Evolutionary conservation across 228 moss, liverwort and hornwort species (phyloP), one percentile per base, ranked within the genome.

Genomic region (Sphagnum fallax): DNA sequence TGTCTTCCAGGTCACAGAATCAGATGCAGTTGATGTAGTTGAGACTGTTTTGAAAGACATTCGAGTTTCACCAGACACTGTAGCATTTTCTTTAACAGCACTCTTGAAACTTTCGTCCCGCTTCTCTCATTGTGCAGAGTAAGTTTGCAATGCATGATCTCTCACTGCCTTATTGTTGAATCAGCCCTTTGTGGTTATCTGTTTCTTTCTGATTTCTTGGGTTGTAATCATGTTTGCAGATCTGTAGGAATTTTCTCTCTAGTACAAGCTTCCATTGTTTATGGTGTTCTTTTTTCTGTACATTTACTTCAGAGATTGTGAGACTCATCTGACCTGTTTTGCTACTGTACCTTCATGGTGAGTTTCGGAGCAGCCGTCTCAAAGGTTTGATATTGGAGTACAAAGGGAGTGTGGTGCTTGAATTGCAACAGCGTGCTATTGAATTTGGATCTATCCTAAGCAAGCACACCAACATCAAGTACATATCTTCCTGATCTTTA

Each of bases 351-450:
- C 12, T 55, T 55, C 9, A 8, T 55, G 55, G 55, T 12, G 12
- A 55, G 1, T 55, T 64, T 5, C 0, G n/a, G 16, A 16, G 70
- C 82, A 98, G 94, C 75, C 87, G 92, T 69, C 79, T 92, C 63
- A 70, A 88, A 79, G 72, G 76, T 65, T 75, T 94, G 53, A 75
- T 98, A 47, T 58, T 72, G 49, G 85, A 81, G 13, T 76, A 80
- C 74, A 86, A 80, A 62, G 87, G 86, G 68, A 83, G 89, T 68
- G 64, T 76, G 49, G 65, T 75, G 10, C 72, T 98, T 69, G 98
- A 94, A 81, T 79, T 94, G 81, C 98, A 98, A 82, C 98, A 94
- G 71, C 85, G 94, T 70, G 90, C 98, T 49, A 72, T 79, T 15
- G 98, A 98, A 72, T 98, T 90, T 82, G 81, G 80, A 64, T 86